Evolutionary conservation across 257 asterid species (phyloP), one percentile per base, ranked within the genome.

Genomic region (Solanum chaucha): DNA sequence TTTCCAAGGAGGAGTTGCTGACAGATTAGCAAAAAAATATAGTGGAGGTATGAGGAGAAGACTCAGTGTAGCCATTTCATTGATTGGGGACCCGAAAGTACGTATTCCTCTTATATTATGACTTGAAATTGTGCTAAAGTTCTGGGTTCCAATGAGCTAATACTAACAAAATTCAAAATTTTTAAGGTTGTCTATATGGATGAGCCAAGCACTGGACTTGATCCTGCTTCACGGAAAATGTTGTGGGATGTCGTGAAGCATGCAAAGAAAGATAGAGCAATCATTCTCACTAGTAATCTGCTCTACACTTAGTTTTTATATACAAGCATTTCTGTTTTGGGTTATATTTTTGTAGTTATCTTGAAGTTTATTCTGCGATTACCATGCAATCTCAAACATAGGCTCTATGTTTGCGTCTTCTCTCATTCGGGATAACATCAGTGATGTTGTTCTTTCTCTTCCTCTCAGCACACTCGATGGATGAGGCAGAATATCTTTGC

Each of bases 1-100:
- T n/a, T n/a, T n/a, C n/a, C n/a, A n/a, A n/a, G n/a, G n/a, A n/a
- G 98, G 96, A 28, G 97, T 97, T 89, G 98, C 97, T 28, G 98
- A 97, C 92, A 97, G 92, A 92, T 93, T 91, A 92, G 93, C 98
- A 2, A 92, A 93, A 87, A 95, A 97, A 89, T 91, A 90, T 51
- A 90, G 93, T 80, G 93, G 93, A 9, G 93, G 93, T 83, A 91
- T 90, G 92, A 88, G 89, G 83, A 85, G 92, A 71, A 86, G 91
- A 58, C 90, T 91, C 46, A 91, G 91, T 72, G 91, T 91, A 7
- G 93, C 93, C 59, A 91, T 91, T 51, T 85, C 93, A 24, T 87
- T 91, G 48, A 89, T 89, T 86, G 92, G 93, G 20, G 91, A 89
- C 73, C 93, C 93, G 8, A 91, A 89, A 68, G 90, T 88, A 88